A percentile compares a stretch with the other conserved stretches of the same genome.
phyloP scores from a whole-genome alignment of 768 basidiomycete genomes.

The Suillus variegatus region DNA sequence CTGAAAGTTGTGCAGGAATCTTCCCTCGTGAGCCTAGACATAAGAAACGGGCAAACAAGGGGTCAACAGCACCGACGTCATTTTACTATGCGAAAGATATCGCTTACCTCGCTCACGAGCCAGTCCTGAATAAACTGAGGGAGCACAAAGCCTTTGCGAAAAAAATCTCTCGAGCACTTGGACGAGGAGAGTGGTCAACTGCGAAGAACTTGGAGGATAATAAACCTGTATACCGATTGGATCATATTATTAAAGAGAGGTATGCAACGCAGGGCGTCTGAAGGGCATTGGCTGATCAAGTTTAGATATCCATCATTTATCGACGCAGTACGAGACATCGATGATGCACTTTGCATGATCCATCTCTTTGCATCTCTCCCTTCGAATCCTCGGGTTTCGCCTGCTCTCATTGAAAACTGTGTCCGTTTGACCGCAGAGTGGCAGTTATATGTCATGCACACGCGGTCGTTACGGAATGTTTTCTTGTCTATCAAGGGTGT shows the following conservation, averaged over 20 bases:
- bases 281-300: conserved; percentile 12
- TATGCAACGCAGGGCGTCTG: conserved; percentile 34
- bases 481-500: conserved; percentile 98
- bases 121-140: conserved; percentile 87
- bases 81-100: conserved; percentile 99
- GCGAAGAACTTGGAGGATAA: conserved; percentile 94
- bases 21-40: conserved; percentile 95
- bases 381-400: conserved; percentile 77
- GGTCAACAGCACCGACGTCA: conserved; percentile 93
- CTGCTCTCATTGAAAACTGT: conserved; percentile 88
- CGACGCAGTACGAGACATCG: conserved; percentile 93
- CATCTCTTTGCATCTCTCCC: conserved; percentile 92
- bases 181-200: conserved; percentile 91
- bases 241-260: conserved; percentile 98
- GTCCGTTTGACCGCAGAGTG: conserved; percentile 89
- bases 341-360: conserved; percentile 95
- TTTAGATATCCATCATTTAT: conserved; percentile 94
- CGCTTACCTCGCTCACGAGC: conserved; percentile 95
- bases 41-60: conserved; percentile 95
- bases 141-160: conserved; percentile 99
- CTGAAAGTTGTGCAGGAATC: conserved; percentile 61
- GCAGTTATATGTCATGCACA: conserved; percentile 94
- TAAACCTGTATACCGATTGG: conserved; percentile 87
- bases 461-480: conserved; percentile 79
- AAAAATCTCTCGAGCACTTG: conserved; percentile 90